These are phyloP conservation scores for Margaritispora aquatica DNA, from an alignment of 495 filamentous ascomycete species.

Conservation along the genomic window DNA sequence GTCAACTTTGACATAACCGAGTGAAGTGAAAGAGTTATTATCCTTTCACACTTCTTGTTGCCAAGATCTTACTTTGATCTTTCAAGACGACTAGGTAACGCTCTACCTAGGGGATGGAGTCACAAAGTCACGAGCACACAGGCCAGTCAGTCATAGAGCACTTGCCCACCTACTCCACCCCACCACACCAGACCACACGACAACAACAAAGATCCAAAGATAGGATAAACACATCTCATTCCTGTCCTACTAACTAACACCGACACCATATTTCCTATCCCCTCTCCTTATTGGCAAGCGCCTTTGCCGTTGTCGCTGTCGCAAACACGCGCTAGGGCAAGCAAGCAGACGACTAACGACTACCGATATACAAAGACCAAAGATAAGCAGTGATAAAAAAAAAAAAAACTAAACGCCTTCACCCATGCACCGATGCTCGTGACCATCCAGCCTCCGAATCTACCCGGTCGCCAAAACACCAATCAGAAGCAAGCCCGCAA, in stretches of 20 bases:
- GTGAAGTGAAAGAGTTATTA: too few relatives aligned
- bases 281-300: not conserved
- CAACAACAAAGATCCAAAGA: not conserved
- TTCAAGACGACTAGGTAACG: too few relatives aligned
- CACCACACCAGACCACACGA: too few relatives aligned
- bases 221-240: not conserved
- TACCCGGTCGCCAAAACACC: not conserved
- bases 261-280: not conserved
- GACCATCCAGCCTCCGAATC: not conserved
- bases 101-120: too few relatives aligned
- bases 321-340: too few relatives aligned
- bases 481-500: too few relatives aligned
- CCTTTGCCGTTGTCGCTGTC: not conserved
- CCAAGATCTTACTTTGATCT: too few relatives aligned
- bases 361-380: not conserved
- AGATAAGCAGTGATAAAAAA: too few relatives aligned
- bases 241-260: too few relatives aligned
- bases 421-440: not conserved
- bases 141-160: not conserved
- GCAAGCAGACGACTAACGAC: not conserved
- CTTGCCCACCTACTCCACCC: not conserved
- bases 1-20: too few relatives aligned
- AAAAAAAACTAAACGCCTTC: not conserved
- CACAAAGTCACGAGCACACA: too few relatives aligned
- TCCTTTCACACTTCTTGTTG: too few relatives aligned